These are phyloP conservation scores for Irpex sp. DNA, from an alignment of 1,284 basidiomycete species.

Conservation along the genomic window DNA sequence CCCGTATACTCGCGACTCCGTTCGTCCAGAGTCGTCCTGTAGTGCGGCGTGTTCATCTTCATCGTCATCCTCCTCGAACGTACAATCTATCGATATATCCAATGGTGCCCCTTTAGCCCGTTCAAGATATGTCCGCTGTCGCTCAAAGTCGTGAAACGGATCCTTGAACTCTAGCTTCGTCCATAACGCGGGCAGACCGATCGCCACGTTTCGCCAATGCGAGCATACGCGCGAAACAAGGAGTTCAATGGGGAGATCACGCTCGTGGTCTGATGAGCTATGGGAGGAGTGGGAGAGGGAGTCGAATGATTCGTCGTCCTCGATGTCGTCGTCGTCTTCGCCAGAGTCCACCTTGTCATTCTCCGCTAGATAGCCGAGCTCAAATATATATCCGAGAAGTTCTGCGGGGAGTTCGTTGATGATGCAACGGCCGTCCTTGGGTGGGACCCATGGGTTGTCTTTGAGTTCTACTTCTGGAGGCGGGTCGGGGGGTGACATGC, in stretches of 20 bases:
- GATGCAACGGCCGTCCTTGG: conserved; percentile 39
- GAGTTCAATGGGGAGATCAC: conserved; percentile 29
- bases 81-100: conserved; percentile 40
- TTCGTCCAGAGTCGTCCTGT: conserved; percentile 19
- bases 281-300: background rate
- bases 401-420: conserved; percentile 57
- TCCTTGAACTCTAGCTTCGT: conserved; percentile 25
- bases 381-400: conserved; percentile 55
- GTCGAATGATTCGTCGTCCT: conserved; percentile 15
- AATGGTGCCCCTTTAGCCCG: conserved; percentile 45
- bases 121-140: conserved; percentile 38
- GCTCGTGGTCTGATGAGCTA: conserved; percentile 1
- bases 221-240: conserved; percentile 38
- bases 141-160: conserved; percentile 33
- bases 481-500: background rate
- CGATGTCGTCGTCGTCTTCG: conserved; percentile 22
- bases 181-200: conserved; percentile 30
- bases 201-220: conserved; percentile 28
- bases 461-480: background rate
- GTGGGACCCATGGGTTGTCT: conserved; percentile 37
- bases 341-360: conserved; percentile 18
- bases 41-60: conserved; percentile 20
- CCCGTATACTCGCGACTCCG: conserved; percentile 20
- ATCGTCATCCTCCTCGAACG: conserved; percentile 30
- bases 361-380: conserved; percentile 40